Evolutionary conservation across 2,329 filamentous ascomycete genomes (phyloP).

Genomic region (Thielaviopsis euricoi): DNA sequence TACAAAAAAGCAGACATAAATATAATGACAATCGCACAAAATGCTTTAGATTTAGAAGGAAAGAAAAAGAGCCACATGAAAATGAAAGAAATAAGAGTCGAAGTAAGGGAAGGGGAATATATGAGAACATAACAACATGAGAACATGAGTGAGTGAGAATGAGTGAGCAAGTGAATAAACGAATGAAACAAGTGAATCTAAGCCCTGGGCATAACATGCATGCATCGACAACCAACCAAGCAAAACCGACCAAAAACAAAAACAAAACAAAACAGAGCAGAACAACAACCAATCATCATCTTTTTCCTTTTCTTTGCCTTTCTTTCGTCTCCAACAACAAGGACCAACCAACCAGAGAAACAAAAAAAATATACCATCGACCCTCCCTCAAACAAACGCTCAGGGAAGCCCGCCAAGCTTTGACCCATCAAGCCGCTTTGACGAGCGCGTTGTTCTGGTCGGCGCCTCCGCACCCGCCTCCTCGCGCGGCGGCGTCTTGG

Average conservation of each 20-base stretch:
- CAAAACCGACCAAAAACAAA: conserved; percentile 1
- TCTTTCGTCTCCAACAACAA: not conserved
- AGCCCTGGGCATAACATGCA: not conserved
- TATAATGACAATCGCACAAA: not conserved
- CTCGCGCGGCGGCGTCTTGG: not conserved
- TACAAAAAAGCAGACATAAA: not conserved
- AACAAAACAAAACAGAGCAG: not conserved
- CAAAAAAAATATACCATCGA: conserved; percentile 1
- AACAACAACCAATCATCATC: not conserved
- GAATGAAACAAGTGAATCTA: not conserved
- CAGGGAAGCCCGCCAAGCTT: conserved; percentile 8
- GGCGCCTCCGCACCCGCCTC: not conserved
- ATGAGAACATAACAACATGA: not conserved
- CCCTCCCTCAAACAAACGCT: not conserved
- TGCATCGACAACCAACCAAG: not conserved
- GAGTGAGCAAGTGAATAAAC: not conserved
- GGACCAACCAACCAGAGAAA: conserved; percentile 2
- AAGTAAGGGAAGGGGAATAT: no score
- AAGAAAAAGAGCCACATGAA: not conserved
- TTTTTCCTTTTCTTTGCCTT: not conserved
- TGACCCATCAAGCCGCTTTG: conserved; percentile 7
- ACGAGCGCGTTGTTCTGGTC: conserved; percentile 8
- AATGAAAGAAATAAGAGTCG: not conserved
- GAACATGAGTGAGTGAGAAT: not conserved
- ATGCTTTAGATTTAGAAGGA: no score